These are phyloP conservation scores for Mollisiaceae sp. DNA, from an alignment of 2,329 filamentous ascomycete species.

Conservation along the genomic window DNA sequence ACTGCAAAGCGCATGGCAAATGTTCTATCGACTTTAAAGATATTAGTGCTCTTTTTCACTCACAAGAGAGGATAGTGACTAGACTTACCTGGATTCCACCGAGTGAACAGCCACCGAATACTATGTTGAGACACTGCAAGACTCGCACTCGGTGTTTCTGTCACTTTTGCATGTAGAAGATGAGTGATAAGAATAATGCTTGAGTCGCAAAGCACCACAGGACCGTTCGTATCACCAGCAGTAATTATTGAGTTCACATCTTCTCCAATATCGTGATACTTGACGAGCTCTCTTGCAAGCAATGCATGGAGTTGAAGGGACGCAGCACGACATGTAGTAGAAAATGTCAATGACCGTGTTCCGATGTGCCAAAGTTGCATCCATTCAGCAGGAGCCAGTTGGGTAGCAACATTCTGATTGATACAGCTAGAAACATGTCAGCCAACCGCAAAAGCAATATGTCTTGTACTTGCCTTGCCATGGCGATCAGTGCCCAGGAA, in stretches of 20 bases:
- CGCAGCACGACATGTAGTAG: conserved; percentile 75
- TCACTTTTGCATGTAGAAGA: conserved; percentile 68
- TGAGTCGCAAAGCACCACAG: conserved; percentile 78
- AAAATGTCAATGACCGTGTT: conserved; percentile 71
- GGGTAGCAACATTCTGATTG: conserved; percentile 48
- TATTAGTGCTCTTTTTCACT: conserved; percentile 15
- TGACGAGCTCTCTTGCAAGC: conserved; percentile 67
- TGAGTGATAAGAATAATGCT: conserved; percentile 75
- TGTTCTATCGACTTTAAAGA: conserved; percentile 62
- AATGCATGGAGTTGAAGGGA: conserved; percentile 72
- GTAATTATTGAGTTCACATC: conserved; percentile 75
- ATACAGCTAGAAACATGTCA: conserved; percentile 50
- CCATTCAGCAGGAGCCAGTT: conserved; percentile 60
- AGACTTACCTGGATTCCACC: conserved; percentile 78
- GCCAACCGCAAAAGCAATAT: conserved; percentile 13
- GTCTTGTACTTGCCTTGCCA: conserved; percentile 67
- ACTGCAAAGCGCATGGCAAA: conserved; percentile 69
- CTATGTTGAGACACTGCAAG: conserved; percentile 72
- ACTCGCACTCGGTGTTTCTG: conserved; percentile 70
- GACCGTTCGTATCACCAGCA: conserved; percentile 81
- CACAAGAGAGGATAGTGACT: background rate
- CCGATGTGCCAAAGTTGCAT: conserved; percentile 77
- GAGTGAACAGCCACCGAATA: conserved; percentile 79
- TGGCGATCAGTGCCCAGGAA: conserved; percentile 85
- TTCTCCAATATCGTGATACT: conserved; percentile 69